A percentile compares a stretch with the other conserved stretches of the same genome.
Evolutionary conservation across 164 flowering plant genomes (phyloP).

Genomic region (Liriodendron chinense): DNA sequence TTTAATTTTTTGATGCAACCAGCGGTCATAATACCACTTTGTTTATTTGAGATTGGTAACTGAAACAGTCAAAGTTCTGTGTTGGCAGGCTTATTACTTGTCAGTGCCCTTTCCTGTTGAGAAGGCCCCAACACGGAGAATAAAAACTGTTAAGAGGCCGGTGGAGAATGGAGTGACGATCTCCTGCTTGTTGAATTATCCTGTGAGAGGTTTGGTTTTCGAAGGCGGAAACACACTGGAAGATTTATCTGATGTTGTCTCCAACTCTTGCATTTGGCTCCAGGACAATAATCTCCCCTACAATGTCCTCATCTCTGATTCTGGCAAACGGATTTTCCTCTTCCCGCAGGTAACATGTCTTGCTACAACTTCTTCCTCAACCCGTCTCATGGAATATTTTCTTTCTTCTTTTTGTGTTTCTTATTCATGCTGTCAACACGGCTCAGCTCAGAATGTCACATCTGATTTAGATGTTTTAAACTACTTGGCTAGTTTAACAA

Average conservation of each 20-base stretch:
- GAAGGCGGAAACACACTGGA: slow-evolving; percentile 62
- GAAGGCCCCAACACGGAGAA: slow-evolving; percentile 51
- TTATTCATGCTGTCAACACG: too few species aligned
- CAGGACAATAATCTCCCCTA: slow-evolving; percentile 74
- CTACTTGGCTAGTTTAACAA: too few species aligned
- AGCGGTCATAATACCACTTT: neutral
- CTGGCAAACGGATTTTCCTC: slow-evolving; percentile 59
- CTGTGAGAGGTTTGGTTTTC: slow-evolving; percentile 69
- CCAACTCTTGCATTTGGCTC: slow-evolving; percentile 59
- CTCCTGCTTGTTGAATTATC: slow-evolving; percentile 59
- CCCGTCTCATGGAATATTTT: neutral
- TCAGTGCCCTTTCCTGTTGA: slow-evolving; percentile 65
- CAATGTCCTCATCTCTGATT: slow-evolving; percentile 76
- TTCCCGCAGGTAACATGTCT: slow-evolving; percentile 66
- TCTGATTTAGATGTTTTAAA: neutral
- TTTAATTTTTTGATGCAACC: too few species aligned
- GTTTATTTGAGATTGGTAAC: neutral
- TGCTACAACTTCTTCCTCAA: neutral
- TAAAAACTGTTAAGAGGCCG: slow-evolving; percentile 12
- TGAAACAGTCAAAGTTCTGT: neutral
- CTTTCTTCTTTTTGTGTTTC: neutral
- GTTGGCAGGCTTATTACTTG: slow-evolving; percentile 67
- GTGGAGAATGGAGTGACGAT: slow-evolving; percentile 38
- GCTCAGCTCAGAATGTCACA: too few species aligned
- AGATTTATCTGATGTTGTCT: slow-evolving; percentile 55